phyloP scores from a whole-genome alignment of 1,284 basidiomycete species.

The Ganoderma multipileum region DNA sequence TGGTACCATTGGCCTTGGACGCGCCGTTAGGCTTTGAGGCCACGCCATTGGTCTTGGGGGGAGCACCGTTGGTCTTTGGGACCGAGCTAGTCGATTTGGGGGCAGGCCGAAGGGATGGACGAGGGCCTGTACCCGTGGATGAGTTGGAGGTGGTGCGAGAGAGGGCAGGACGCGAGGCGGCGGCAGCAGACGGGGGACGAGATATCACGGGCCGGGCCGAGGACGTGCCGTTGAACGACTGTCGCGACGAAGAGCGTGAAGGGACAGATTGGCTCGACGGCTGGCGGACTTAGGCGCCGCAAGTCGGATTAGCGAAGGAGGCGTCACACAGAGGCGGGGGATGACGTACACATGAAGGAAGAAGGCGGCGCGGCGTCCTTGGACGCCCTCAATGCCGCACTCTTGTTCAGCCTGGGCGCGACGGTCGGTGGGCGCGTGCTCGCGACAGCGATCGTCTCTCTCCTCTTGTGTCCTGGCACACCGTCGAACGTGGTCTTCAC shows the following conservation, averaged over 20 bases:
- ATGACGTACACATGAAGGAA: constrained; percentile 69
- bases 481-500: constrained; percentile 66
- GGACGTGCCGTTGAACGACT: constrained; percentile 33
- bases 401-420: constrained; percentile 71
- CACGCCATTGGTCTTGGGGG: constrained; percentile 26
- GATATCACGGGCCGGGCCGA: constrained; percentile 30
- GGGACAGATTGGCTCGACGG: constrained; percentile 24
- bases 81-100: constrained; percentile 14
- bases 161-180: constrained; percentile 40
- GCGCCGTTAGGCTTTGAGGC: constrained; percentile 10
- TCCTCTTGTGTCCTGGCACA: constrained; percentile 82
- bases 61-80: constrained; percentile 16
- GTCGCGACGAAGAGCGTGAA: constrained; percentile 38
- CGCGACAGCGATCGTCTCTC: constrained; percentile 74
- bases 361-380: constrained; percentile 66
- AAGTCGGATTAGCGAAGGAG: neutral
- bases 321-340: neutral
- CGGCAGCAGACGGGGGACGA: constrained; percentile 37
- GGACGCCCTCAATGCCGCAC: constrained; percentile 66
- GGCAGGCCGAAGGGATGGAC: constrained; percentile 20
- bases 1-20: constrained; percentile 27
- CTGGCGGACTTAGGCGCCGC: constrained; percentile 31
- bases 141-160: constrained; percentile 28
- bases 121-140: constrained; percentile 7
- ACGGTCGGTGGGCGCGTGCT: constrained; percentile 68